Evolutionary conservation across 768 basidiomycete species (phyloP), one percentile per base, ranked within the genome.

Genomic region (Suillus subalutaceus): DNA sequence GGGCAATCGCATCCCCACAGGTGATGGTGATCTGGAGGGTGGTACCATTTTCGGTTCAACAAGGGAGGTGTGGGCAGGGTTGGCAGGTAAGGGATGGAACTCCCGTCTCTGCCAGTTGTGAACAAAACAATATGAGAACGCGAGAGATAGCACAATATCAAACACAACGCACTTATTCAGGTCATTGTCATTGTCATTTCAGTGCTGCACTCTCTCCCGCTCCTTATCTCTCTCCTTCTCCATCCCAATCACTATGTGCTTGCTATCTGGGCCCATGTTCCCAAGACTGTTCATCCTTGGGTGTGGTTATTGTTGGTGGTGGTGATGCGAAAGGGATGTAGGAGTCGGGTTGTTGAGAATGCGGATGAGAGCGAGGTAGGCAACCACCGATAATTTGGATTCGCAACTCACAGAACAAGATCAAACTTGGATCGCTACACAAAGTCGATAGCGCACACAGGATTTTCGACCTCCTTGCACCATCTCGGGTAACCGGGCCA

Each of bases 51-150:
- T 80, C 62, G 76, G 81, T 67, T 84, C 78, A 63, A 78, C 71
- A 62, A 75, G 69, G 13, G 56, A 58, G 55, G 76, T 77, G 63
- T 74, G 73, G 65, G 71, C 71, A 70, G 66, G 77, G 63, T 76
- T 81, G 78, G 78, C 80, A 74, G 83, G 75, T 4, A 81, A 75
- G 4, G 75, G 74, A 55, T 81, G 75, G 55, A 75, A 74, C 52
- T 90, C 89, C 62, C 90, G 81, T 72, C 84, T 82, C 55, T 86
- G 86, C 90, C 90, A 92, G 71, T 90, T 92, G 69, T 9, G 68
- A 62, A 64, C 62, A 63, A 57, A 64, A n/a, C 6, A 18, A 15
- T 72, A 46, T 69, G 64, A 41, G 68, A 20, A 65, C 58, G 35
- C 52, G 38, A 63, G 62, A 50, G 37, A 68, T 64, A 46, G 55